These are phyloP conservation scores for Candida coleopterorum DNA, from an alignment of 805 yeast genomes.

Conservation along the genomic window DNA sequence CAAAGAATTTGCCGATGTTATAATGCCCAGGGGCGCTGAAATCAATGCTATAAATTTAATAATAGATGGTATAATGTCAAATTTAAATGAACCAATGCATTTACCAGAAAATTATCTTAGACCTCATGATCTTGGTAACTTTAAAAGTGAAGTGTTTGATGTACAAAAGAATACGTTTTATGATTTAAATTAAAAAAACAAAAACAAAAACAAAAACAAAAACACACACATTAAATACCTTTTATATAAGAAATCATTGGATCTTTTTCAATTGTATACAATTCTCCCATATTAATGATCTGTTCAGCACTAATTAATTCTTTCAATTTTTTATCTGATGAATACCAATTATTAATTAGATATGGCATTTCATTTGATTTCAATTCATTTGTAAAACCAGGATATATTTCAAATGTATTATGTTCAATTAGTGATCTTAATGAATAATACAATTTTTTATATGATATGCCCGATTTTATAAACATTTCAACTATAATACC, in stretches of 20 bases:
- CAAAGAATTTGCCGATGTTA: conserved; percentile 67
- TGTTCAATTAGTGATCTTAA: conserved; percentile 61
- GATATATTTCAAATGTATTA: conserved; percentile 47
- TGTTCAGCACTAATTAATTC: conserved; percentile 48
- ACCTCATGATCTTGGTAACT: conserved; percentile 17
- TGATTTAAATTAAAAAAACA: conserved; percentile 30
- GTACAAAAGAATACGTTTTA: conserved; percentile 41
- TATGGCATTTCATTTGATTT: conserved; percentile 53
- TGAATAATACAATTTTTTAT: conserved; percentile 60
- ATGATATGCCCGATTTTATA: conserved; percentile 57
- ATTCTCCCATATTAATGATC: conserved; percentile 35
- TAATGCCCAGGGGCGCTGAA: conserved; percentile 69
- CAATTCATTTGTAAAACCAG: conserved; percentile 37
- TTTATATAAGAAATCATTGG: conserved; percentile 42
- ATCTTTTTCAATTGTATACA: conserved; percentile 49
- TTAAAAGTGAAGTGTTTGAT: conserved; percentile 31
- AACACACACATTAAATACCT: conserved; percentile 6
- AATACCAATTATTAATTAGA: conserved; percentile 64
- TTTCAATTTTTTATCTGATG: conserved; percentile 57
- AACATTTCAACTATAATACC: conserved; percentile 64
- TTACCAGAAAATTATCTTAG: conserved; percentile 22
- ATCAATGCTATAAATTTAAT: conserved; percentile 51
- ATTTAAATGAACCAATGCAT: conserved; percentile 12
- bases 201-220: no score
- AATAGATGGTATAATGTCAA: conserved; percentile 57